phyloP scores from a whole-genome alignment of 495 filamentous ascomycete genomes.

The Cladorrhinum samala region DNA sequence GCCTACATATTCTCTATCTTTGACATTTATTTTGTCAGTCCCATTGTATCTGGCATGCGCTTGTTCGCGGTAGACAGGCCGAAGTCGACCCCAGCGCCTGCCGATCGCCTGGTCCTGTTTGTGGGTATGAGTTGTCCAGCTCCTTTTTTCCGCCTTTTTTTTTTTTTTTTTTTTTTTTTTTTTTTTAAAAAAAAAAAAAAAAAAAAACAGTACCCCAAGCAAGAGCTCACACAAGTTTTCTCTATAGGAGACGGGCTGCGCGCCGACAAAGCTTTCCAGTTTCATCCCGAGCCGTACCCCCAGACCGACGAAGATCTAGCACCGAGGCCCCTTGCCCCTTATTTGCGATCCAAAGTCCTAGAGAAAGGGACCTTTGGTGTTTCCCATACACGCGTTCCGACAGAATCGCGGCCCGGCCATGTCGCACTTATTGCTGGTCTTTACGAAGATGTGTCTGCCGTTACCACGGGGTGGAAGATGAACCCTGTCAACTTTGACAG shows the following conservation, averaged over 20 bases:
- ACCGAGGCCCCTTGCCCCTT: conserved; percentile 80
- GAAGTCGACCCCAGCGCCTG: conserved; percentile 60
- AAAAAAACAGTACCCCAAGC: too few relatives aligned
- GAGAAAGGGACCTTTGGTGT: conserved; percentile 96
- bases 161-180: neutral
- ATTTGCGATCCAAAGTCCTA: conserved; percentile 81
- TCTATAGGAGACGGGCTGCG: conserved; percentile 77
- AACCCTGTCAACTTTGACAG: conserved; percentile 99
- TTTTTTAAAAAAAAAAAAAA: too few relatives aligned
- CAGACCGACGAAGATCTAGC: conserved; percentile 48
- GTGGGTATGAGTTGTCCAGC: conserved; percentile 56
- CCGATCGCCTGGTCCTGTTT: conserved; percentile 85
- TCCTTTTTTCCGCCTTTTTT: conserved; percentile 15
- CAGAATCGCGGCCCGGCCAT: conserved; percentile 94
- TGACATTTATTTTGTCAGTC: conserved; percentile 98
- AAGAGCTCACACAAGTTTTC: conserved; percentile 3
- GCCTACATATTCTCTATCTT: conserved; percentile 97
- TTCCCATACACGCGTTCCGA: conserved; percentile 95
- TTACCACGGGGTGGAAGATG: conserved; percentile 96
- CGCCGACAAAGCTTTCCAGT: conserved; percentile 97
- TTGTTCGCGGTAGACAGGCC: conserved; percentile 65
- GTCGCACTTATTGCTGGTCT: conserved; percentile 96
- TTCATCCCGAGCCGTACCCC: conserved; percentile 82
- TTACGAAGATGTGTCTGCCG: conserved; percentile 97
- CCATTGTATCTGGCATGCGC: conserved; percentile 93